Conservation (phyloP, 2,329 filamentous ascomycete species). For the Trichoderma aggressivum region DNA sequence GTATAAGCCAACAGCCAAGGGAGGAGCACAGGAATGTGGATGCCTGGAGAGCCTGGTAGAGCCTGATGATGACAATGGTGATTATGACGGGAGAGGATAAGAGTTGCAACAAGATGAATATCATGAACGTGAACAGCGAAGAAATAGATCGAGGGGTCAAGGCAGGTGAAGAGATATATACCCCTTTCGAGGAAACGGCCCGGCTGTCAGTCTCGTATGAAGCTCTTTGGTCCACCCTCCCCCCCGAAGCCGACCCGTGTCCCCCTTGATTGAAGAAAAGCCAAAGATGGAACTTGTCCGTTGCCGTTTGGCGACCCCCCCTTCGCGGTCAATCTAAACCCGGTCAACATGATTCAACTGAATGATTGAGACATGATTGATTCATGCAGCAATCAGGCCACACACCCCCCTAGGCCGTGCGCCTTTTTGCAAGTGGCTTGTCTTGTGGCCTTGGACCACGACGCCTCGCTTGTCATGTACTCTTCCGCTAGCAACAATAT, state of each 20-base stretch:
- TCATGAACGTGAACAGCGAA: background rate
- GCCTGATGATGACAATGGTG: background rate
- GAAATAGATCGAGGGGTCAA: background rate
- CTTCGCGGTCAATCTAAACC: background rate
- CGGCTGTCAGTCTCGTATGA: background rate
- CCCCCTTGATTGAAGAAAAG: background rate
- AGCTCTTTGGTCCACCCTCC: background rate
- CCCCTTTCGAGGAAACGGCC: background rate
- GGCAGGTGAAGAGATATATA: background rate
- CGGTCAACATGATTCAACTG: background rate
- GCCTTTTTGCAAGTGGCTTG: background rate
- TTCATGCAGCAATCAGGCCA: background rate
- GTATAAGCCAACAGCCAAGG: constrained; percentile 12
- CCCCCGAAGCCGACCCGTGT: background rate
- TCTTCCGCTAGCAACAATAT: constrained; percentile 1
- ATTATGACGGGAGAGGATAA: background rate
- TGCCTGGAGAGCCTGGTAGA: background rate
- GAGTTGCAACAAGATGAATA: background rate
- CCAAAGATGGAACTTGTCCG: background rate
- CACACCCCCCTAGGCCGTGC: background rate
- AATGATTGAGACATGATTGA: background rate
- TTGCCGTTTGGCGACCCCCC: background rate
- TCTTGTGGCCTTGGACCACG: background rate
- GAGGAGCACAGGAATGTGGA: background rate
- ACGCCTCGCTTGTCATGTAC: background rate